phyloP scores from a whole-genome alignment of 1,139 yeast genomes.

The Candida freyschussii region DNA sequence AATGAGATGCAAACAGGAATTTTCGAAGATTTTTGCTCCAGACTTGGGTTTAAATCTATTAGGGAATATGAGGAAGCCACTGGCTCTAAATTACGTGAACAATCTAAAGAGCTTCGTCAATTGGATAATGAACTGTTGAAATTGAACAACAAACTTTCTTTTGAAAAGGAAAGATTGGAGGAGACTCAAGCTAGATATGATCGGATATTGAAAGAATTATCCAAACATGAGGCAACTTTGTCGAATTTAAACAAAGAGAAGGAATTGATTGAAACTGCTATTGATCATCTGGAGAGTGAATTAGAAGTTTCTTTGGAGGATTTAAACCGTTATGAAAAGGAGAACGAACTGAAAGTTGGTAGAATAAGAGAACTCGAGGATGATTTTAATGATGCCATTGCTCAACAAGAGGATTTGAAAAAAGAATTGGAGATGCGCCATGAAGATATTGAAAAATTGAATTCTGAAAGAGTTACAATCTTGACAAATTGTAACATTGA shows the following conservation, averaged over 20 bases:
- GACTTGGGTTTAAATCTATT: slow-evolving; percentile 48
- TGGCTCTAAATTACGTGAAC: slow-evolving; percentile 54
- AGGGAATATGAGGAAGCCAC: slow-evolving; percentile 65
- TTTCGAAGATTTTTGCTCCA: slow-evolving; percentile 51
- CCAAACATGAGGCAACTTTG: slow-evolving; percentile 33
- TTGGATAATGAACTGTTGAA: slow-evolving; percentile 57
- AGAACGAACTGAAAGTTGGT: slow-evolving; percentile 20
- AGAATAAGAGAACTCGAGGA: slow-evolving; percentile 26
- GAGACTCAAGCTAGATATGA: slow-evolving; percentile 46
- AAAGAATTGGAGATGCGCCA: slow-evolving; percentile 26
- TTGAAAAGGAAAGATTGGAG: slow-evolving; percentile 48
- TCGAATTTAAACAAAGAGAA: slow-evolving; percentile 31
- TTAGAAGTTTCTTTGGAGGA: slow-evolving; percentile 42
- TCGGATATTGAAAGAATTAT: slow-evolving; percentile 33
- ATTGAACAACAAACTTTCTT: slow-evolving; percentile 54
- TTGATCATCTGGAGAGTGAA: slow-evolving; percentile 48
- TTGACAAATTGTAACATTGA: slow-evolving; percentile 75
- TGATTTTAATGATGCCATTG: slow-evolving; percentile 13
- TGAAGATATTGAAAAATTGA: slow-evolving; percentile 45
- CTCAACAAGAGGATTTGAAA: slow-evolving; percentile 23
- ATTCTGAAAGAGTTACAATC: slow-evolving; percentile 54
- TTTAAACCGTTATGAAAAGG: slow-evolving; percentile 27
- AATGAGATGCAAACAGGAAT: slow-evolving; percentile 39
- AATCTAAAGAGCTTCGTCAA: slow-evolving; percentile 61
- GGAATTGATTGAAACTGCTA: slow-evolving; percentile 32